Conservation (phyloP, 2,329 filamentous ascomycete species). For the Curvularia spicifera region DNA sequence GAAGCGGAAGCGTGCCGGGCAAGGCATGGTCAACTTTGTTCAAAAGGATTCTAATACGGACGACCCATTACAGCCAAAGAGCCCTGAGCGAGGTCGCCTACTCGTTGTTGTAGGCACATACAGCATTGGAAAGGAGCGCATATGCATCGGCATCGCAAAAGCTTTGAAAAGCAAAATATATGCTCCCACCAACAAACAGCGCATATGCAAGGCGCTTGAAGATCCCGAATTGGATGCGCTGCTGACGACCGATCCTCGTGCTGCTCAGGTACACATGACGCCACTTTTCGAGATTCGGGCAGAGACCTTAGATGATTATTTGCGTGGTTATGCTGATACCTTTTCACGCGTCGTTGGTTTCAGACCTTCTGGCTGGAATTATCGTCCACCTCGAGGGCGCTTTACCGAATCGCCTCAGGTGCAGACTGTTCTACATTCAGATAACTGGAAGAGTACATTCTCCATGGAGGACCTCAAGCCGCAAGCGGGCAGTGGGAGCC, state of each 20-base stretch:
- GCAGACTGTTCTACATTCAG: constrained; percentile 67
- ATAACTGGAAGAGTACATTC: constrained; percentile 79
- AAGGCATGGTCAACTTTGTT: constrained; percentile 69
- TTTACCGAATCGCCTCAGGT: constrained; percentile 69
- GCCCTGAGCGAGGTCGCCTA: constrained; percentile 66
- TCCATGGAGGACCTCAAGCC: constrained; percentile 73
- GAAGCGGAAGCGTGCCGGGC: constrained; percentile 61
- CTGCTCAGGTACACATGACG: constrained; percentile 98
- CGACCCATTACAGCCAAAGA: constrained; percentile 38
- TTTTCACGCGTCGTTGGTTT: constrained; percentile 91
- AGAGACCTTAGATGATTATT: constrained; percentile 89
- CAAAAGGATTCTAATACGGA: constrained; percentile 52
- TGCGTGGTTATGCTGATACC: constrained; percentile 77
- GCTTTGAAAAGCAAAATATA: constrained; percentile 89
- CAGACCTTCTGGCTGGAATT: constrained; percentile 93
- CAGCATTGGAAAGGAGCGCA: constrained; percentile 95
- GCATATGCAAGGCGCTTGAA: constrained; percentile 82
- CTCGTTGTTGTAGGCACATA: constrained; percentile 96
- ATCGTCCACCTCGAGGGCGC: constrained; percentile 71
- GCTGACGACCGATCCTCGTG: constrained; percentile 78
- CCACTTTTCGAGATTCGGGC: constrained; percentile 91
- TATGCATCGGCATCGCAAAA: constrained; percentile 89
- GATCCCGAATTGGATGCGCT: constrained; percentile 79
- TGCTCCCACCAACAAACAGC: constrained; percentile 80
- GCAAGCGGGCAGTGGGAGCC: constrained; percentile 80